phyloP scores from a whole-genome alignment of 768 basidiomycete genomes.

The Russula ochroleuca region DNA sequence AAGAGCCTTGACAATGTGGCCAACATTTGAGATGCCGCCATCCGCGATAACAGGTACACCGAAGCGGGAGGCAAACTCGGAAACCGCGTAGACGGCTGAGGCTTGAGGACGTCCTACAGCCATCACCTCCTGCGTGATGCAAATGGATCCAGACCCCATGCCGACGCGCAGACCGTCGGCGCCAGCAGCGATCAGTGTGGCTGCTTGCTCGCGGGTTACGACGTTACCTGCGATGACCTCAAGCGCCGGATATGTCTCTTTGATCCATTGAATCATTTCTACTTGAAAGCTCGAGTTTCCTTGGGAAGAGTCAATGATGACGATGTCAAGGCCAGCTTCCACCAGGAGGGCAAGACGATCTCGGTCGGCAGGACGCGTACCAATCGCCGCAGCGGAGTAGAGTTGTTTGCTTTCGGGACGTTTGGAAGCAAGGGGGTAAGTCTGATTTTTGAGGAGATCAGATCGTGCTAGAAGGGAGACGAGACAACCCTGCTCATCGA shows the following conservation, averaged over 20 bases:
- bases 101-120: constrained; percentile 98
- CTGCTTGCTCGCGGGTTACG: constrained; percentile 96
- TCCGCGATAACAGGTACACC: constrained; percentile 97
- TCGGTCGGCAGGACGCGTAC: constrained; percentile 84
- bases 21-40: constrained; percentile 92
- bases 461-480: constrained; percentile 89
- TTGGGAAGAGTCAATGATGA: constrained; percentile 92
- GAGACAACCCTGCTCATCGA: constrained; percentile 62
- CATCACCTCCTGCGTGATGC: constrained; percentile 99
- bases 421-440: constrained; percentile 92
- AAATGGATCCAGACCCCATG: constrained; percentile 98
- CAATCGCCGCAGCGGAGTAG: constrained; percentile 92
- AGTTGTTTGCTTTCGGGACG: constrained; percentile 89
- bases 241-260: constrained; percentile 73
- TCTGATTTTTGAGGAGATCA: constrained; percentile 95
- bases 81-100: constrained; percentile 94
- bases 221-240: constrained; percentile 98
- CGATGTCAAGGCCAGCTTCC: constrained; percentile 93
- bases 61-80: constrained; percentile 89
- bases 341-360: constrained; percentile 82
- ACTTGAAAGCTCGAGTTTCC: constrained; percentile 93
- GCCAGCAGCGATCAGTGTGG: constrained; percentile 86
- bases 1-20: constrained; percentile 96
- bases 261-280: constrained; percentile 95
- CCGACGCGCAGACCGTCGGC: constrained; percentile 95